Evolutionary conservation across 2,329 filamentous ascomycete genomes (phyloP).

Genomic region (Curvularia spicifera): DNA sequence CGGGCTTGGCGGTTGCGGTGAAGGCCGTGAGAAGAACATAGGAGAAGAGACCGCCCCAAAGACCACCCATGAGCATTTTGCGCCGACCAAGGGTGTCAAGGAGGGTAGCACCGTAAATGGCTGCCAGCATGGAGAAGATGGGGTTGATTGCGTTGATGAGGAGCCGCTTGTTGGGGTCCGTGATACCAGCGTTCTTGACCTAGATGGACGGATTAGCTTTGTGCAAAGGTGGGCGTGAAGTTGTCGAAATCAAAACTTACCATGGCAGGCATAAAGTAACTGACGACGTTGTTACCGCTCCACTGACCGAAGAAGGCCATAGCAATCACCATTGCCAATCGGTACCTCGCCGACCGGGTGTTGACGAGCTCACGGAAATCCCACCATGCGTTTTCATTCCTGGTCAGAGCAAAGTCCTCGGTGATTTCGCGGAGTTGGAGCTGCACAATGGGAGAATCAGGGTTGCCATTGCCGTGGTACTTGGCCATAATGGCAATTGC

Average conservation of each 20-base stretch:
- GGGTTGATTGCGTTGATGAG: slow-evolving; percentile 53
- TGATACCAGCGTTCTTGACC: slow-evolving; percentile 49
- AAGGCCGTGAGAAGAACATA: slow-evolving; percentile 49
- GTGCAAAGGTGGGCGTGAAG: neutral
- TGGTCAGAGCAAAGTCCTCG: slow-evolving; percentile 36
- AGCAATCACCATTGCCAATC: slow-evolving; percentile 49
- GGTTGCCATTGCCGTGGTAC: slow-evolving; percentile 61
- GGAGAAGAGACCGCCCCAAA: slow-evolving; percentile 43
- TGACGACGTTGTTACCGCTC: slow-evolving; percentile 50
- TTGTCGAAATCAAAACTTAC: slow-evolving; percentile 1
- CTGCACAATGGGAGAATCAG: slow-evolving; percentile 43
- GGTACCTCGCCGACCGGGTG: slow-evolving; percentile 42
- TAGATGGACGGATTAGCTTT: slow-evolving; percentile 30
- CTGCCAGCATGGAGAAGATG: slow-evolving; percentile 49
- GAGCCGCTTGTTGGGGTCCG: slow-evolving; percentile 45
- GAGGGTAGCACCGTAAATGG: slow-evolving; percentile 49
- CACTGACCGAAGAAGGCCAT: slow-evolving; percentile 54
- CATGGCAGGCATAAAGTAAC: slow-evolving; percentile 35
- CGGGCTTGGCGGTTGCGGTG: slow-evolving; percentile 35
- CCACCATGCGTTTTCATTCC: slow-evolving; percentile 47
- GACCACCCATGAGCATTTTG: slow-evolving; percentile 48
- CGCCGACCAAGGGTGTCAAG: slow-evolving; percentile 44
- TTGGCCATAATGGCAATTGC: slow-evolving; percentile 64
- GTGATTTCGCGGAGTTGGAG: slow-evolving; percentile 50
- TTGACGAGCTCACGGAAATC: slow-evolving; percentile 44